Conservation (phyloP, 1,284 basidiomycete genomes). For the Quambalaria eucalypti region DNA sequence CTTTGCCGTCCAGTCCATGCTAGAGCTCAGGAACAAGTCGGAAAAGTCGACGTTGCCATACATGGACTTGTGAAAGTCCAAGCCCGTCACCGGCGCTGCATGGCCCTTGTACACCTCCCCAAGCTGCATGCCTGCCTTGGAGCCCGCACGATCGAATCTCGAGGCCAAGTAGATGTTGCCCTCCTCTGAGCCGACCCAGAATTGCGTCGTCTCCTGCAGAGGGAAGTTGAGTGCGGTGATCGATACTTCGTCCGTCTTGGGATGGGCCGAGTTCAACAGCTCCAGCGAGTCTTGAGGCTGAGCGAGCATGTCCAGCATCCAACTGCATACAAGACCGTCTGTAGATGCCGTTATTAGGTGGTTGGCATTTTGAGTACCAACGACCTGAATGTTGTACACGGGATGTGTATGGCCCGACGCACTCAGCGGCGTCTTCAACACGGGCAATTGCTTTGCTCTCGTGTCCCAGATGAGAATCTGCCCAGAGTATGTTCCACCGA, state of each 20-base stretch:
- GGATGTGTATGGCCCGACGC: slow-evolving; percentile 88
- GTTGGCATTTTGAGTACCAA: slow-evolving; percentile 95
- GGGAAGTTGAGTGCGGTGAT: slow-evolving; percentile 88
- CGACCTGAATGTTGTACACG: slow-evolving; percentile 92
- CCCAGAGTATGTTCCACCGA: slow-evolving; percentile 95
- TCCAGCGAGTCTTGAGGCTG: slow-evolving; percentile 57
- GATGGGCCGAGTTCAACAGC: slow-evolving; percentile 23
- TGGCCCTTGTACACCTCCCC: slow-evolving; percentile 86
- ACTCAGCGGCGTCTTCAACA: slow-evolving; percentile 89
- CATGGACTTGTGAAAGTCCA: slow-evolving; percentile 79
- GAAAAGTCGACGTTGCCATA: slow-evolving; percentile 81
- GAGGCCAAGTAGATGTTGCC: slow-evolving; percentile 91
- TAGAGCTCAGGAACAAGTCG: slow-evolving; percentile 70
- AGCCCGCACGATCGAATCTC: slow-evolving; percentile 86
- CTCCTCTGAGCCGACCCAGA: slow-evolving; percentile 95
- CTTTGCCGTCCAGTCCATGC: slow-evolving; percentile 40
- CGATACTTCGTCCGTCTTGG: slow-evolving; percentile 69
- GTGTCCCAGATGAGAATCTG: slow-evolving; percentile 98
- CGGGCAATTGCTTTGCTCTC: slow-evolving; percentile 76
- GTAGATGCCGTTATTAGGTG: slow-evolving; percentile 90
- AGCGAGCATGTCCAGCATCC: slow-evolving; percentile 96
- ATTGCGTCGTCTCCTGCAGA: slow-evolving; percentile 84
- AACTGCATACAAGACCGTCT: slow-evolving; percentile 91
- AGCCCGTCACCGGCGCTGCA: slow-evolving; percentile 79
- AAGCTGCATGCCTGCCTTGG: slow-evolving; percentile 86